Evolutionary conservation across 179 eudicot genomes (phyloP).

Genomic region (Spinacia oleracea): DNA sequence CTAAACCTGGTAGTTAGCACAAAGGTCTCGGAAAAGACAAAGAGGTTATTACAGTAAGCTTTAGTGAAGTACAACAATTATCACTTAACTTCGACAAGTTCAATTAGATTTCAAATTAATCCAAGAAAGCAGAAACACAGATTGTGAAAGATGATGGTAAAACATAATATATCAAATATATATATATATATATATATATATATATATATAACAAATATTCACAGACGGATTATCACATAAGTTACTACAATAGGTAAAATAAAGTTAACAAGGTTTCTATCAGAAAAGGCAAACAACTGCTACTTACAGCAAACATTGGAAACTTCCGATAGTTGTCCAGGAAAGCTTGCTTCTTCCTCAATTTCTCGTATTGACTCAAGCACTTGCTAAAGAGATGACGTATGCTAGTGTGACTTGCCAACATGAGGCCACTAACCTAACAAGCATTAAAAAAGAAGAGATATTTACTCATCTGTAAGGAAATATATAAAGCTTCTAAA

Average conservation of each 20-base stretch:
- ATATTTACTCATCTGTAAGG: not conserved
- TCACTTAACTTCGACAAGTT: not conserved
- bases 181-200: too few relatives aligned
- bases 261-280: not conserved
- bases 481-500: conserved; percentile 12
- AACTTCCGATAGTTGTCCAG: conserved; percentile 91
- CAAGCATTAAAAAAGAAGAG: conserved; percentile 1
- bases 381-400: conserved; percentile 92
- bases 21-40: not conserved
- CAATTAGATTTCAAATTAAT: not conserved
- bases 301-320: conserved; percentile 96
- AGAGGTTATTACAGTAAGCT: not conserved
- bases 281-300: conserved; percentile 1
- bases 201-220: too few relatives aligned
- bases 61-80: not conserved
- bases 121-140: not conserved
- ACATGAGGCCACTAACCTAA: conserved; percentile 97
- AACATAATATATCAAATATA: not conserved
- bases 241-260: not conserved
- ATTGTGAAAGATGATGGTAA: not conserved
- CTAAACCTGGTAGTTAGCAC: conserved; percentile 7
- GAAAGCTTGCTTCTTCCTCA: conserved; percentile 97
- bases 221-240: not conserved
- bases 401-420: conserved; percentile 96
- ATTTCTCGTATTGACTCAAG: conserved; percentile 82